Conservation (phyloP, 805 yeast species). For the Metschnikowia bowlesiae region DNA sequence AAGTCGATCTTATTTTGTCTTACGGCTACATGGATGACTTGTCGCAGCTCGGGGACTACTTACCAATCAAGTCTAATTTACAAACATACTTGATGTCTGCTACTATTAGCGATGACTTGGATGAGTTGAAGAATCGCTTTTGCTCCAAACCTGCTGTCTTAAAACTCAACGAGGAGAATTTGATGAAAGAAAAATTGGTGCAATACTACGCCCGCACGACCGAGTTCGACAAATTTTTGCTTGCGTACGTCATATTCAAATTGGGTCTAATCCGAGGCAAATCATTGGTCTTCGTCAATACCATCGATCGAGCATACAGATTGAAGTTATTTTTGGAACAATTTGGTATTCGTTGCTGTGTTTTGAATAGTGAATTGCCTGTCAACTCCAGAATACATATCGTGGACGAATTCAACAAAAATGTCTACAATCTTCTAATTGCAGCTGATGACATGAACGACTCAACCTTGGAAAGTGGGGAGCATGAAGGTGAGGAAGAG, state of each 20-base stretch:
- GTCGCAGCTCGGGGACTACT: slow-evolving; percentile 52
- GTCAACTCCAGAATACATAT: slow-evolving; percentile 89
- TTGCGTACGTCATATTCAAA: slow-evolving; percentile 89
- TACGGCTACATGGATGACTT: slow-evolving; percentile 91
- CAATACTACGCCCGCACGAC: slow-evolving; percentile 85
- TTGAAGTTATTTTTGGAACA: slow-evolving; percentile 87
- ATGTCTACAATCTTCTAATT: slow-evolving; percentile 77
- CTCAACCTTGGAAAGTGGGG: slow-evolving; percentile 46
- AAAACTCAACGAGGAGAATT: slow-evolving; percentile 61
- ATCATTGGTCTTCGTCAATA: slow-evolving; percentile 84
- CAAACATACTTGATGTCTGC: slow-evolving; percentile 97
- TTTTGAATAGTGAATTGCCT: slow-evolving; percentile 89
- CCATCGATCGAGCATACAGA: slow-evolving; percentile 92
- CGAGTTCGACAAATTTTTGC: slow-evolving; percentile 87
- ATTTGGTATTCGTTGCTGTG: slow-evolving; percentile 86
- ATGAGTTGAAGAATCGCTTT: slow-evolving; percentile 67
- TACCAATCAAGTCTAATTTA: slow-evolving; percentile 69
- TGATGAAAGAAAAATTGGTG: slow-evolving; percentile 53
- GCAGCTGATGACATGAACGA: slow-evolving; percentile 90
- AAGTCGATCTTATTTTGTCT: slow-evolving; percentile 84
- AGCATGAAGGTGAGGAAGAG: slow-evolving; percentile 39
- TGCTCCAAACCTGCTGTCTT: slow-evolving; percentile 82
- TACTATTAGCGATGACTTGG: slow-evolving; percentile 82
- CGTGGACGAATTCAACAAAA: slow-evolving; percentile 91
- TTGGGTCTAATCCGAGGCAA: slow-evolving; percentile 86